Evolutionary conservation across 2,329 filamentous ascomycete species (phyloP).

Genomic region (Colletotrichum tofieldiae): DNA sequence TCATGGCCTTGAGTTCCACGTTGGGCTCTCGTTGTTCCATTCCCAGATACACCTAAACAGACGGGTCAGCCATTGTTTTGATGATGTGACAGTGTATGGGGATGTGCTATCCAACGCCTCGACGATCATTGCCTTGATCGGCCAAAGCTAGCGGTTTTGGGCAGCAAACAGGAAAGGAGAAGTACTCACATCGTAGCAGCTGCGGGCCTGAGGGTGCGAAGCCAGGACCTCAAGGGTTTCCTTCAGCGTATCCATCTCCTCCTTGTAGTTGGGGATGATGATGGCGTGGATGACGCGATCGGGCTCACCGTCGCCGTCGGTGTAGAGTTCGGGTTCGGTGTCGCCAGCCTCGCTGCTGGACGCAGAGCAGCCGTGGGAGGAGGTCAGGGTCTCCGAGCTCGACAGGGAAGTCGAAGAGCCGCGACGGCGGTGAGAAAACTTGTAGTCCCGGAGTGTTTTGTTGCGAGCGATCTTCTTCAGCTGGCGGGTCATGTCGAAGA

Average conservation of each 20-base stretch:
- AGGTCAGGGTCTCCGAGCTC: conserved; percentile 69
- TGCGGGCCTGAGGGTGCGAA: conserved; percentile 74
- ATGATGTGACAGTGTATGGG: background rate
- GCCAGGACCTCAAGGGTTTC: conserved; percentile 80
- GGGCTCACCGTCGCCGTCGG: conserved; percentile 60
- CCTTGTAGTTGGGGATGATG: conserved; percentile 82
- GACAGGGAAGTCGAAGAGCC: conserved; percentile 69
- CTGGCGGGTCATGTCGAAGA: conserved; percentile 70
- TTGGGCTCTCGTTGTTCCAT: conserved; percentile 80
- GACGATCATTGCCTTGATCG: background rate
- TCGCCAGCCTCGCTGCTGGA: conserved; percentile 68
- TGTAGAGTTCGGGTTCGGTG: conserved; percentile 62
- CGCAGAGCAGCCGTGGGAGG: conserved; percentile 63
- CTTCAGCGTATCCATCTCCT: conserved; percentile 77
- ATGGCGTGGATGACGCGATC: conserved; percentile 75
- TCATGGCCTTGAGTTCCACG: conserved; percentile 73
- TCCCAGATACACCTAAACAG: conserved; percentile 75
- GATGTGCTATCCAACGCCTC: background rate
- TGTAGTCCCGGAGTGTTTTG: conserved; percentile 64
- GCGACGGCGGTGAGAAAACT: conserved; percentile 63
- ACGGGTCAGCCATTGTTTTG: conserved; percentile 28
- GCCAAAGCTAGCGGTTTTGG: background rate
- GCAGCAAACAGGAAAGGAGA: background rate
- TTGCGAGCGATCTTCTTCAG: conserved; percentile 63
- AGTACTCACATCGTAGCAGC: conserved; percentile 77